Evolutionary conservation across 2,329 filamentous ascomycete genomes (phyloP).

Genomic region (Elsinoe perseae): DNA sequence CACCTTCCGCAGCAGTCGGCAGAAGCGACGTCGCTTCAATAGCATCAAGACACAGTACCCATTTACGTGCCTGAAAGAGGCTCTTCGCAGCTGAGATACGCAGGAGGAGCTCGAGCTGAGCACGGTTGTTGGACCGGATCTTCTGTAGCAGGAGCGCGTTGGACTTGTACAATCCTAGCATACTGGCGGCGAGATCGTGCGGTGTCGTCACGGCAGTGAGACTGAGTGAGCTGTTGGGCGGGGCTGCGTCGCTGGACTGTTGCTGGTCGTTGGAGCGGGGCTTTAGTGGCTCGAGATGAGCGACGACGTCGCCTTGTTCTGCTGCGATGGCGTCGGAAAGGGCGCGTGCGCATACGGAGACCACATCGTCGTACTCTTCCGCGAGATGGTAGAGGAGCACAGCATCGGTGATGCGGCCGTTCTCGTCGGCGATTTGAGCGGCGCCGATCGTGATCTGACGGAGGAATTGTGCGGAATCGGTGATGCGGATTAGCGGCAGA

Average conservation of each 20-base stretch:
- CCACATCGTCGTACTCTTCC: constrained; percentile 91
- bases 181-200: constrained; percentile 53
- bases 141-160: constrained; percentile 54
- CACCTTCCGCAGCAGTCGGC: constrained; percentile 65
- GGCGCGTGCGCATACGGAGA: constrained; percentile 79
- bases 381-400: constrained; percentile 91
- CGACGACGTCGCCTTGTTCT: constrained; percentile 72
- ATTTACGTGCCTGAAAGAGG: constrained; percentile 51
- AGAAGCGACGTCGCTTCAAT: constrained; percentile 71
- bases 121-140: constrained; percentile 51
- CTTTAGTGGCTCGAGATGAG: constrained; percentile 72
- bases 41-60: constrained; percentile 57
- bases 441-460: constrained; percentile 88
- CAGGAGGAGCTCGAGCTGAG: constrained; percentile 53
- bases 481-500: constrained; percentile 69
- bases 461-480: constrained; percentile 75
- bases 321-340: constrained; percentile 83
- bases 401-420: constrained; percentile 85
- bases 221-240: constrained; percentile 52
- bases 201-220: constrained; percentile 62
- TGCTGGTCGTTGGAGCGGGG: constrained; percentile 46
- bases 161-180: constrained; percentile 54
- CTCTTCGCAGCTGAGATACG: constrained; percentile 54
- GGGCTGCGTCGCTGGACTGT: constrained; percentile 27
- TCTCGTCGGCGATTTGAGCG: constrained; percentile 86